Evolutionary conservation across 2,329 filamentous ascomycete species (phyloP).

Genomic region (Chaetomium olivaceum): DNA sequence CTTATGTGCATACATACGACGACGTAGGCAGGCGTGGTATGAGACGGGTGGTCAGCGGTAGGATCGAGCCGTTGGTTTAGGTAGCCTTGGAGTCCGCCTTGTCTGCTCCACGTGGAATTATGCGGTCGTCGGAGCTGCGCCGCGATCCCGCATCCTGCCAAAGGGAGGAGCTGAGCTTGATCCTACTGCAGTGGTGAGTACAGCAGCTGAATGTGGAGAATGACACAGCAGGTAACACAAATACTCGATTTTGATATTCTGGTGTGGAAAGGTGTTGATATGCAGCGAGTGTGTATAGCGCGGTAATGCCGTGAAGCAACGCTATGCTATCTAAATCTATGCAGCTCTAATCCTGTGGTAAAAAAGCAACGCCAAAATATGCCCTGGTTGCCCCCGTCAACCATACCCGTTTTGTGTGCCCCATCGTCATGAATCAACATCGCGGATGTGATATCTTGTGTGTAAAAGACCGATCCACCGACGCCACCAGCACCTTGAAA

Average conservation of each 20-base stretch:
- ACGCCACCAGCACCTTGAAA: background rate
- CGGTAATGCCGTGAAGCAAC: background rate
- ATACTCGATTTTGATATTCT: background rate
- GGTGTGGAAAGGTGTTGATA: background rate
- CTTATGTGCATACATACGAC: background rate
- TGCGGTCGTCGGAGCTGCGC: background rate
- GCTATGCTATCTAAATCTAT: background rate
- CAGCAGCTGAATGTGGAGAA: background rate
- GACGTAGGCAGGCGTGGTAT: background rate
- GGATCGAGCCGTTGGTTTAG: background rate
- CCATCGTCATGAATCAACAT: background rate
- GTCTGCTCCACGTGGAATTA: background rate
- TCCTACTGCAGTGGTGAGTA: background rate
- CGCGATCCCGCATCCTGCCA: background rate
- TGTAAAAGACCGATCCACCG: background rate
- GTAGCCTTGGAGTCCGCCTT: background rate
- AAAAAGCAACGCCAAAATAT: background rate
- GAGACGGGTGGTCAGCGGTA: background rate
- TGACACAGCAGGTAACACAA: background rate
- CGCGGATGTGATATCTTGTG: background rate
- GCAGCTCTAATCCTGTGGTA: background rate
- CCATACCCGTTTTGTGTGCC: background rate
- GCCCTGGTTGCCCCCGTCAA: background rate
- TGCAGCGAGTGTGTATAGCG: background rate
- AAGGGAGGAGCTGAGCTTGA: background rate